Base-by-base conservation (phyloP, 2,329 filamentous ascomycete genomes). In the Lachnellula cervina region DNA sequence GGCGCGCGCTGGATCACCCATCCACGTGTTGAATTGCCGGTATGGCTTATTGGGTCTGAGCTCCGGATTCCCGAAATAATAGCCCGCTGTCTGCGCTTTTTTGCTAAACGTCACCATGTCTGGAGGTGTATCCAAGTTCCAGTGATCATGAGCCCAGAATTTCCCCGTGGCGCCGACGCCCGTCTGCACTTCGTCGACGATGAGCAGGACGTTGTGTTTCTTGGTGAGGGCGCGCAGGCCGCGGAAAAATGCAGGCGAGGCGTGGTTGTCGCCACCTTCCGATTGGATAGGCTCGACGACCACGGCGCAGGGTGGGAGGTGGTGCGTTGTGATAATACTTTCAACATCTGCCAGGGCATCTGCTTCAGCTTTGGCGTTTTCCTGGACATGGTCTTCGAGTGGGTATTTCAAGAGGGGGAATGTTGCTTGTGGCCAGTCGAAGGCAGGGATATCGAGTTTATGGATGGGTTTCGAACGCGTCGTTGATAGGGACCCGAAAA, bases 21-120 rank as follows among this genome's bases (percentile, higher is more conserved):
- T 90, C 88, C 88, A 92, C 59, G 88, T 91, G 76, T 92, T 92
- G 76, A 92, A 93, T 74, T 93, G 89, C 60, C 89, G 82, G 76
- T 91, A 92, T 32, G 89, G 85, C 76, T 89, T 89, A 74, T 91
- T 90, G 23, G 89, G 89, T 50, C 87, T 77, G 50, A 93, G 77
- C 45, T 81, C 82, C n/a, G 81, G 78, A 76, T 91, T 86, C 44
- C 86, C 86, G 69, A 83, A 93, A 76, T 89, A 93, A 77, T 90
- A 93, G 3, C 89, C 89, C 13, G 89, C 89, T 16, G 89, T 88
- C 74, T 93, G 89, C 2, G 89, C 89, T 76, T 93, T 93, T 80
- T 93, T 93, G 63, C 82, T 87, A 76, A 93, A 93, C 28, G 89
- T 92, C n/a, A 93, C 89, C 75, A 93, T 91, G 70, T 93, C 89